Base-by-base conservation (phyloP, 2,329 filamentous ascomycete genomes). In the Fusarium oligoseptatum region DNA sequence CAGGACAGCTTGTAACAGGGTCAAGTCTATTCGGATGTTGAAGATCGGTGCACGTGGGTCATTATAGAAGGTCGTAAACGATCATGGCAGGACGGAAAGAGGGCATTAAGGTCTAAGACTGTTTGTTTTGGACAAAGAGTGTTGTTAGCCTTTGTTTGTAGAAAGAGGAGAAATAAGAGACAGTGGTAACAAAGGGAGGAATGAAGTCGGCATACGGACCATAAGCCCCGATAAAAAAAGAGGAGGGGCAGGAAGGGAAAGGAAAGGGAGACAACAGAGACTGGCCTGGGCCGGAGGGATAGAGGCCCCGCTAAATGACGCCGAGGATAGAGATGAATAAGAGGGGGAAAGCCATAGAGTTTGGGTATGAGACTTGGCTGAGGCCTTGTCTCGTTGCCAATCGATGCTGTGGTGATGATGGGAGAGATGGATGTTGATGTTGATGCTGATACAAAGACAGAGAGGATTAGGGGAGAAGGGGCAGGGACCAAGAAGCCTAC, bases 91-190 rank as follows among this genome's bases (percentile, higher is more conserved):
- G 67, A 71, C 66, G 74, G 67, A 66, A 75, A 67, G 74, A 79
- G 77, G 67, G 76, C 67, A 78, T 79, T 78, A 79, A 79, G 66
- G 70, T 76, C 75, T 76, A 78, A 73, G 70, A 74, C 71, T 76
- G 70, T 68, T 72, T 72, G 71, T 55, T 52, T 72, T 60, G 68
- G 39, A 64, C 67, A 76, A 73, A 63, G 62, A 66, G 65, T 60
- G 68, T 60, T 62, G 73, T 78, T 64, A 78, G 75, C 73, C 67
- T 63, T 69, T 67, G 75, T 68, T 45, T 72, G 75, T 60, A 67
- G 60, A 57, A 68, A 64, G 68, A 58, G 37, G 58, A 56, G 72
- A 29, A 14, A 32, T 52, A 17, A 65, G 60, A 67, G 64, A 63
- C 52, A 65, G 48, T 71, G 64, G 65, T 72, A 69, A 69, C 65